Evolutionary conservation across 305 asterid genomes (phyloP).

Genomic region (Solanum chacoense): DNA sequence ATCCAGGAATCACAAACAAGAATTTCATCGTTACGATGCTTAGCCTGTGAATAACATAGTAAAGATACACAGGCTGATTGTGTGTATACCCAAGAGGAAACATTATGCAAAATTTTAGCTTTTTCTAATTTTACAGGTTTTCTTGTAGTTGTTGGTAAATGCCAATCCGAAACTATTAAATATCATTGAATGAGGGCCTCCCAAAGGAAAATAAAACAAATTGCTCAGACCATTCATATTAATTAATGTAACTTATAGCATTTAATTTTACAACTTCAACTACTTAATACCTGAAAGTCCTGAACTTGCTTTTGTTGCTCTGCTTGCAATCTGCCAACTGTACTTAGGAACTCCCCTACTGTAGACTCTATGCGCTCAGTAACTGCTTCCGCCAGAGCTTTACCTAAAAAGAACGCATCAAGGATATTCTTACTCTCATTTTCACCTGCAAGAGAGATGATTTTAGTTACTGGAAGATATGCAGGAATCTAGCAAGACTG

Average conservation of each 20-base stretch:
- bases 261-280: not conserved
- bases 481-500: not conserved
- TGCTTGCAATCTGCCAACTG: constrained; percentile 63
- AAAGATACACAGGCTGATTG: not conserved
- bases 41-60: not conserved
- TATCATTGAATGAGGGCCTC: not conserved
- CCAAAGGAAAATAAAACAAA: not conserved
- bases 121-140: not conserved
- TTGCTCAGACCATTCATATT: not conserved
- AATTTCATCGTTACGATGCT: not conserved
- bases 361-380: constrained; percentile 63
- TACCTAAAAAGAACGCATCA: constrained; percentile 90
- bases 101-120: not conserved
- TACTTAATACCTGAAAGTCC: constrained; percentile 55
- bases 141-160: not conserved
- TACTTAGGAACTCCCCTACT: constrained; percentile 70
- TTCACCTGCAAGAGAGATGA: constrained; percentile 35
- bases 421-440: constrained; percentile 53
- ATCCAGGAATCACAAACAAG: not conserved
- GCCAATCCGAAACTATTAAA: not conserved
- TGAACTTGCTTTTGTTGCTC: constrained; percentile 73
- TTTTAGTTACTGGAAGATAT: not conserved
- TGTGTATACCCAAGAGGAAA: not conserved
- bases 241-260: not conserved
- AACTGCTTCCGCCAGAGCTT: constrained; percentile 73